Evolutionary conservation across 2,329 filamentous ascomycete genomes (phyloP).

Genomic region (Rhinocladiella similis): DNA sequence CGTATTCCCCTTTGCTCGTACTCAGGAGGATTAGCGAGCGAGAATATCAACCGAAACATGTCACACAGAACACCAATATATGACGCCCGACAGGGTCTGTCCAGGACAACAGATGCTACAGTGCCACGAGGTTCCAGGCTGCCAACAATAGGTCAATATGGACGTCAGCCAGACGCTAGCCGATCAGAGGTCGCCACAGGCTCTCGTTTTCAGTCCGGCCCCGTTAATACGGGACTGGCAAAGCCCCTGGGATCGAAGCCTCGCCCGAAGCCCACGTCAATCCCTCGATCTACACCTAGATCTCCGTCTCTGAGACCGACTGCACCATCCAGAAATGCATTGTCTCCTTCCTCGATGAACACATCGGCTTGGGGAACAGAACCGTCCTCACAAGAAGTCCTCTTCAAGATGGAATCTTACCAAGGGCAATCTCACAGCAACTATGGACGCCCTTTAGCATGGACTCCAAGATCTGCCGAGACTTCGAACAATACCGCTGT

Average conservation of each 20-base stretch:
- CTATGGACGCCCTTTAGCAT: background rate
- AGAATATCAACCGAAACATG: constrained; percentile 12
- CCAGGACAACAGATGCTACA: constrained; percentile 23
- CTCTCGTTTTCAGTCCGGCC: constrained; percentile 6
- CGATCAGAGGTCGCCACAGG: constrained; percentile 1
- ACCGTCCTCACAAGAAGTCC: constrained; percentile 18
- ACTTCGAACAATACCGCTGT: background rate
- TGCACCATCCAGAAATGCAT: background rate
- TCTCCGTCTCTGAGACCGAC: constrained; percentile 3
- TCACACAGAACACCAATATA: constrained; percentile 21
- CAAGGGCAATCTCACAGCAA: background rate
- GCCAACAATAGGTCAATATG: constrained; percentile 9
- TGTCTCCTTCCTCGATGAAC: background rate
- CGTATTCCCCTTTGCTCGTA: constrained; percentile 1
- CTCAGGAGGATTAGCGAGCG: constrained; percentile 12
- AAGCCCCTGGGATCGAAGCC: constrained; percentile 1
- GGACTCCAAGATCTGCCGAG: background rate
- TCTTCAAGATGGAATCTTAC: constrained; percentile 17
- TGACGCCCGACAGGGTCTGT: constrained; percentile 21
- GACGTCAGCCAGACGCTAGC: background rate
- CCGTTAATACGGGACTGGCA: constrained; percentile 5
- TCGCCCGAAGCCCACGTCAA: constrained; percentile 11
- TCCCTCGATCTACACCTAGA: constrained; percentile 8
- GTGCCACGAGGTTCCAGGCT: constrained; percentile 18
- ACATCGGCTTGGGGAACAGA: constrained; percentile 1